phyloP scores from a whole-genome alignment of 495 filamentous ascomycete genomes.

The Aspergillus baeticus region DNA sequence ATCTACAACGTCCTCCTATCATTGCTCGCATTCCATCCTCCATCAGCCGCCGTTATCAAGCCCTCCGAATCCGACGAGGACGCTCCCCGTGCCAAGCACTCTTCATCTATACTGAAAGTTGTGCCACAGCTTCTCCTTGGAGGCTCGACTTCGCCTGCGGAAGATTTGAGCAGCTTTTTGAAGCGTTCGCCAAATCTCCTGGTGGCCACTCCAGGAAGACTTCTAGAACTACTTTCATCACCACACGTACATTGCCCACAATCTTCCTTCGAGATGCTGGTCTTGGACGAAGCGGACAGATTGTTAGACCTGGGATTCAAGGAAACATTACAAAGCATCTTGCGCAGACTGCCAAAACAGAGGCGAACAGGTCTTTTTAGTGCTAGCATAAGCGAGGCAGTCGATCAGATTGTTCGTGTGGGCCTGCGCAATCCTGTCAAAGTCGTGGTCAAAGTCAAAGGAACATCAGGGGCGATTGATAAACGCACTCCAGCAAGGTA shows the following conservation, averaged over 20 bases:
- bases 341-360: constrained; percentile 86
- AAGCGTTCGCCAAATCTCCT: constrained; percentile 79
- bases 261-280: constrained; percentile 84
- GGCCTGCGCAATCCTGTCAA: constrained; percentile 93
- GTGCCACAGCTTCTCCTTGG: constrained; percentile 88
- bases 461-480: constrained; percentile 71
- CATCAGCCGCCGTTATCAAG: constrained; percentile 65
- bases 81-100: constrained; percentile 49
- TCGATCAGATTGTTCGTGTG: constrained; percentile 87
- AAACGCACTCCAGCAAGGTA: constrained; percentile 79
- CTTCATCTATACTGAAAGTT: constrained; percentile 54
- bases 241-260: constrained; percentile 85
- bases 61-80: constrained; percentile 48
- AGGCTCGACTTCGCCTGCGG: constrained; percentile 75
- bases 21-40: constrained; percentile 76
- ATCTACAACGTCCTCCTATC: constrained; percentile 80
- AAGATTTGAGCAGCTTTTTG: constrained; percentile 82
- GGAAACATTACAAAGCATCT: constrained; percentile 80
- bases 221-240: constrained; percentile 86
- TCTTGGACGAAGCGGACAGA: constrained; percentile 92
- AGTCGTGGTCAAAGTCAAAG: constrained; percentile 86
- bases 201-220: constrained; percentile 83
- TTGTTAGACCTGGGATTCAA: constrained; percentile 95
- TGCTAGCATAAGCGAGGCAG: constrained; percentile 86
- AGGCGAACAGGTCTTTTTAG: constrained; percentile 91